Conservation (phyloP, 768 basidiomycete genomes). For the Termitomyces sp. region DNA sequence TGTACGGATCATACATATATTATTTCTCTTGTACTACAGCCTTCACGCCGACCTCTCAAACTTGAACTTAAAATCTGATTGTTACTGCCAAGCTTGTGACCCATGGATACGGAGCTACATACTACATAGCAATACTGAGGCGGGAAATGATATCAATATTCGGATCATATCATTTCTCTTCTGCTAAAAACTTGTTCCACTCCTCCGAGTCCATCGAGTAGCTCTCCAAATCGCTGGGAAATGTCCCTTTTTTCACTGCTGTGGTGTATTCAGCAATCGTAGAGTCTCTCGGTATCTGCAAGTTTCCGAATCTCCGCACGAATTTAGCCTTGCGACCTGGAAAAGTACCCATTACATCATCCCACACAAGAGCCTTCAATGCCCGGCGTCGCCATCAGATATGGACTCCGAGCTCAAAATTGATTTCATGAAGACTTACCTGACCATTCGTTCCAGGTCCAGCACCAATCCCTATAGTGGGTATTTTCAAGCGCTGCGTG, state of each 20-base stretch:
- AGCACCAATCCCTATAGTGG: slow-evolving; percentile 96
- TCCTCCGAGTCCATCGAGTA: slow-evolving; percentile 75
- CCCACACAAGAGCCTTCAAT: slow-evolving; percentile 84
- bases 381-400: no score
- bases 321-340: slow-evolving; percentile 85
- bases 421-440: no score
- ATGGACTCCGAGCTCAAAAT: no score
- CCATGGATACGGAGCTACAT: no score
- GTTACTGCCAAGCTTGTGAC: no score
- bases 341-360: slow-evolving; percentile 86
- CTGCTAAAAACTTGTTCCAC: slow-evolving; percentile 60
- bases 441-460: slow-evolving; percentile 82
- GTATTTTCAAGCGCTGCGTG: slow-evolving; percentile 62
- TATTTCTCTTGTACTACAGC: no score
- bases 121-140: no score
- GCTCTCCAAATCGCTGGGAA: slow-evolving; percentile 74
- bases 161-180: slow-evolving; percentile 5
- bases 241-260: slow-evolving; percentile 70
- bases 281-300: slow-evolving; percentile 54
- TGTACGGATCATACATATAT: no score
- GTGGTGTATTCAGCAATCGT: slow-evolving; percentile 70
- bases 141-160: no score
- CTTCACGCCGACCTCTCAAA: no score
- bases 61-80: no score
- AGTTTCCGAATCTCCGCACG: slow-evolving; percentile 79